These are phyloP conservation scores for Vitis rotundifolia DNA, from an alignment of 164 flowering plant species.

Conservation along the genomic window DNA sequence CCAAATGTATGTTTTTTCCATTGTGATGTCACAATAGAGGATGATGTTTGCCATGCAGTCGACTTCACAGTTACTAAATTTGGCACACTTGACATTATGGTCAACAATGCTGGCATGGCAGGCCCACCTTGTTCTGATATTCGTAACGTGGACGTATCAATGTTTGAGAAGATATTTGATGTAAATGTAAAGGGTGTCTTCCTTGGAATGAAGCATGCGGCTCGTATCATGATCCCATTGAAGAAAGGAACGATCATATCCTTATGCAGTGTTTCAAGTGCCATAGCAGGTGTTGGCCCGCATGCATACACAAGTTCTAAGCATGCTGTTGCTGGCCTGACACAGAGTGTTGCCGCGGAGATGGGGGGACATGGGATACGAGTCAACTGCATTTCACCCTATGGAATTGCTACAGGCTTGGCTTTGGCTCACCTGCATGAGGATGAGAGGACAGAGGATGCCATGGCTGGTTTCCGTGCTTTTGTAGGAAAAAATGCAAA, in stretches of 20 bases:
- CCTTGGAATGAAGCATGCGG: constrained; percentile 88
- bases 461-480: constrained; percentile 40
- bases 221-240: constrained; percentile 81
- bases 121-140: constrained; percentile 61
- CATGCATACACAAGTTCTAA: constrained; percentile 83
- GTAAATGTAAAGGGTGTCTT: constrained; percentile 81
- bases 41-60: constrained; percentile 60
- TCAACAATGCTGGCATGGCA: constrained; percentile 80
- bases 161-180: constrained; percentile 63
- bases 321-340: constrained; percentile 83
- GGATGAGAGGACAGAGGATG: constrained; percentile 66
- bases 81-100: constrained; percentile 79
- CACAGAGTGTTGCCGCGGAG: constrained; percentile 80
- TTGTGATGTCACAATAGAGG: constrained; percentile 71
- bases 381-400: constrained; percentile 92
- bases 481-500: constrained; percentile 50
- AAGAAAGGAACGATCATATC: constrained; percentile 69
- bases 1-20: constrained; percentile 42
- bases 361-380: constrained; percentile 77
- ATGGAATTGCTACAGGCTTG: constrained; percentile 60
- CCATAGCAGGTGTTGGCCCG: constrained; percentile 66
- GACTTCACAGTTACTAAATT: constrained; percentile 55
- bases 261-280: constrained; percentile 54
- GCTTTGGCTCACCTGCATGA: constrained; percentile 74
- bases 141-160: constrained; percentile 45